phyloP scores from a whole-genome alignment of 2,329 filamentous ascomycete species.

The Immersiporthe knoxdaviesiana region DNA sequence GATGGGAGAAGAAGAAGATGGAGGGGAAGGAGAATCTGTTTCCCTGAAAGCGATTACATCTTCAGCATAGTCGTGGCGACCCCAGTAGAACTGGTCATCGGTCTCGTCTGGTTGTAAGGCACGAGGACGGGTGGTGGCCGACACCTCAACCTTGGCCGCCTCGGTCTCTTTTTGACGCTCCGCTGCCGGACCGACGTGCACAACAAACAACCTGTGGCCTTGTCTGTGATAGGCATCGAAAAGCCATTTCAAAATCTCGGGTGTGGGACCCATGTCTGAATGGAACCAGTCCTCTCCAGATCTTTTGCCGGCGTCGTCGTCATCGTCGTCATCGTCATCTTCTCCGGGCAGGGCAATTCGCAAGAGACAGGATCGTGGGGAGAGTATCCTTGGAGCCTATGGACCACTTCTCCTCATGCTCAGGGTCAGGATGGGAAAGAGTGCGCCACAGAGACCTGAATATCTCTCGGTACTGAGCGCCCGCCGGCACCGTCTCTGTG shows the following conservation, averaged over 20 bases:
- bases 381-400: neutral
- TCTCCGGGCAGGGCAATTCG: neutral
- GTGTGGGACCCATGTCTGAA: constrained; percentile 11
- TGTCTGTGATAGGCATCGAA: neutral
- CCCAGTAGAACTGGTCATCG: constrained; percentile 5
- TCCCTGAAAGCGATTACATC: constrained; percentile 8
- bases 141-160: neutral
- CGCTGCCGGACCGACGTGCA: neutral
- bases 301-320: neutral
- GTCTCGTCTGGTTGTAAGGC: neutral
- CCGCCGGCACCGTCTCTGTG: neutral
- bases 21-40: no score
- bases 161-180: neutral
- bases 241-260: constrained; percentile 18
- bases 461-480: constrained; percentile 11
- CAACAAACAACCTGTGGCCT: constrained; percentile 5
- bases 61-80: constrained; percentile 1
- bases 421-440: neutral
- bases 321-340: no score
- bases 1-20: neutral
- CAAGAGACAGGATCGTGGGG: neutral
- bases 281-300: constrained; percentile 1
- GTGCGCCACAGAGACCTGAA: constrained; percentile 20
- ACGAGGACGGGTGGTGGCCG: neutral
- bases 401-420: neutral